Evolutionary conservation across 129 eudicot species (phyloP).

Genomic region (Logfia minima): DNA sequence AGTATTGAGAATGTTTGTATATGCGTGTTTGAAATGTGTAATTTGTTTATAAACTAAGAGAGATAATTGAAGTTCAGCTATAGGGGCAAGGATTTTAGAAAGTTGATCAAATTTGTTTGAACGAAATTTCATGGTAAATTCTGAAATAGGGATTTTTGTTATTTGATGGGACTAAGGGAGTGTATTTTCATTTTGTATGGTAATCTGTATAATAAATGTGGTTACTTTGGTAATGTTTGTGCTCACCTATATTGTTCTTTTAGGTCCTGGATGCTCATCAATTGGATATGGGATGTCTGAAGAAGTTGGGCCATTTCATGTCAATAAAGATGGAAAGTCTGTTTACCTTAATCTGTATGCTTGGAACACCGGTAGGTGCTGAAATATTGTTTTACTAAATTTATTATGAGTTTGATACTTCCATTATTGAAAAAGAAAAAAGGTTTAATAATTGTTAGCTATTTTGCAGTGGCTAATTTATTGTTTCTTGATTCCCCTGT

Average conservation of each 20-base stretch:
- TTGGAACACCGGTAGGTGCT: constrained; percentile 72
- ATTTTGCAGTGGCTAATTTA: constrained; percentile 77
- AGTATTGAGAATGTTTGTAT: no score
- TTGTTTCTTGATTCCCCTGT: constrained; percentile 90
- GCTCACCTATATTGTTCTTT: background rate
- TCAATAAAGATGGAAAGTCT: constrained; percentile 81
- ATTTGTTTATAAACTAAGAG: no score
- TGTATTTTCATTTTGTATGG: background rate
- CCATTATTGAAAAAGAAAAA: background rate
- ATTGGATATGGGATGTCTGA: constrained; percentile 86
- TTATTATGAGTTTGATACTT: background rate
- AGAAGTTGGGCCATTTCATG: constrained; percentile 93
- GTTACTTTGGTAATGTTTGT: background rate
- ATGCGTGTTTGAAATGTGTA: no score
- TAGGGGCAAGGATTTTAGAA: no score
- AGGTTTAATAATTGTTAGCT: constrained; percentile 7
- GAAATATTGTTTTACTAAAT: background rate
- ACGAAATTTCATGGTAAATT: no score
- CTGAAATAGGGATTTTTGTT: no score
- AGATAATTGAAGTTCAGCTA: no score
- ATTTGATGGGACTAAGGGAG: no score
- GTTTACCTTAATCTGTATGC: constrained; percentile 79
- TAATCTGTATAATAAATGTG: background rate
- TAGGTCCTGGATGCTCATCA: constrained; percentile 99
- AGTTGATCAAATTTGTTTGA: no score